Conservation (phyloP, 208 protist species). For the Acanthamoeba divionensis region DNA sequence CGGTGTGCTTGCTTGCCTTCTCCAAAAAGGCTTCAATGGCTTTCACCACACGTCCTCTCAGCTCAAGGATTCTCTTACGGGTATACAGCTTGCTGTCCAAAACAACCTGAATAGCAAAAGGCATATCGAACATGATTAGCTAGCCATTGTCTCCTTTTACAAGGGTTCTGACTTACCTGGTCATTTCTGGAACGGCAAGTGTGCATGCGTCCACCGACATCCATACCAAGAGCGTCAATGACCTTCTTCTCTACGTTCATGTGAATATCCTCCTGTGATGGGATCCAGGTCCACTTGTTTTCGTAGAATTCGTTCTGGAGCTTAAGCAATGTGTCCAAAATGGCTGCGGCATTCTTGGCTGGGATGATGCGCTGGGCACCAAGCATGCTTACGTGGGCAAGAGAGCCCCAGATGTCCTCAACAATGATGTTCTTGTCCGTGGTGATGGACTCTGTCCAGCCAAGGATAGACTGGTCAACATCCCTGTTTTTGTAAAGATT, state of each 20-base stretch:
- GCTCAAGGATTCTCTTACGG: not conserved
- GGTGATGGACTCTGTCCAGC: constrained; percentile 43
- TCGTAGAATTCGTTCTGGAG: not conserved
- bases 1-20: not conserved
- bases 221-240: constrained; percentile 1
- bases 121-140: too few species aligned
- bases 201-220: constrained; percentile 15
- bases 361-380: not conserved
- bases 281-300: not conserved
- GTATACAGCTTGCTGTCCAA: constrained; percentile 22
- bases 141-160: not conserved
- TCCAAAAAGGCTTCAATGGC: not conserved
- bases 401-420: constrained; percentile 11
- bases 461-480: not conserved
- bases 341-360: not conserved
- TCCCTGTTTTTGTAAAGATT: too few species aligned
- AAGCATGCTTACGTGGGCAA: constrained; percentile 40
- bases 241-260: constrained; percentile 47
- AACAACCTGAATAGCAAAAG: too few species aligned
- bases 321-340: not conserved
- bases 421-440: not conserved
- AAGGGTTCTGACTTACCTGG: not conserved
- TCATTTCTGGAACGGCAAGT: constrained; percentile 44
- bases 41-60: not conserved
- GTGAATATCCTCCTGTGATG: constrained; percentile 37